Evolutionary conservation across 192 early-diverging fungal species (phyloP), one percentile per base, ranked within the genome.

Genomic region (Hyaloraphidium curvatum): DNA sequence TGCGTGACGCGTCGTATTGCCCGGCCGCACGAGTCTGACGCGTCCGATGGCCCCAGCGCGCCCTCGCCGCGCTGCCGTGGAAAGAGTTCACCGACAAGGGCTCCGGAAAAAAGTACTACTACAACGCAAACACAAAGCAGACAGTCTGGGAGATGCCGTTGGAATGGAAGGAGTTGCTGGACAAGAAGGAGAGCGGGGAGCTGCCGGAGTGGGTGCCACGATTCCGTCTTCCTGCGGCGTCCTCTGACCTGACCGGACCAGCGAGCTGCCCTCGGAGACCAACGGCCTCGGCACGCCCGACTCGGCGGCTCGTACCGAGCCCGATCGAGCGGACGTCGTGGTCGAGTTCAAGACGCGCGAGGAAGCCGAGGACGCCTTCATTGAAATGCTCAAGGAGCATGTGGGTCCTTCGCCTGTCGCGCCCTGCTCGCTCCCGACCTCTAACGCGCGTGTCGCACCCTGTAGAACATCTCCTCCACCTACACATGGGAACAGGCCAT

Each of bases 401-500:
- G 65, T 51, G n/a, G 0, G 30, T 23, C 1, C 2, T 2, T 2
- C 27, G 2, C 17, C 2, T 51, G n/a, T 2, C 23, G n/a, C 2
- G n/a, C 23, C 1, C 3, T 2, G 23, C 3, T 51, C 30, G 27
- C 33, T 23, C 3, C 28, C 27, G n/a, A 40, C 7, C 21, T 23
- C 14, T 3, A 7, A 40, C 21, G 14, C 19, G 0, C 16, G 21
- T 50, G 7, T n/a, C 43, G 40, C 57, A 86, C 81, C 77, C 78
- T 13, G 85, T 93, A 0, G 73, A 73, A 26, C n/a, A n/a, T n/a
- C n/a, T n/a, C n/a, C n/a, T 62, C 82, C 16, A 68, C 79, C 28
- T 93, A 90, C 91, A 80, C 81, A 9, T 95, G 94, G 94, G 89
- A 91, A 54, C 75, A 91, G 55, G 77, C 87, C 7, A 80, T 95